Base-by-base conservation (phyloP, 2,329 filamentous ascomycete species). In the Neonectria coccinea region DNA sequence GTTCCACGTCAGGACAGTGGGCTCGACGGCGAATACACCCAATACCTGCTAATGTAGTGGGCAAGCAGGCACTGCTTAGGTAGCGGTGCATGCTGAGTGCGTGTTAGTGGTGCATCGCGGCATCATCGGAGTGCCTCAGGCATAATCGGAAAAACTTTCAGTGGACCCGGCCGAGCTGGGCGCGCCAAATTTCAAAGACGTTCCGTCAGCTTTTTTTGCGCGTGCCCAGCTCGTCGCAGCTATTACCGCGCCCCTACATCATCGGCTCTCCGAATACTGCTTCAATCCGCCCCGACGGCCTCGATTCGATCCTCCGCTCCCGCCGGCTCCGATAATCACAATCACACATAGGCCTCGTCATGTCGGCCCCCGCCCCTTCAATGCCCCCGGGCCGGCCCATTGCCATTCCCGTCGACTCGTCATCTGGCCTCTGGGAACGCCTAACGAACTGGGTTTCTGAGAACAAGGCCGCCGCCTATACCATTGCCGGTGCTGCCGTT, bases 381-480 rank as follows among this genome's bases (percentile, higher is more conserved):
- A 81, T 83, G 75, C 82, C 85, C 73, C 79, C 81, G 59, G 78
- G 79, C 67, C 79, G 77, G 65, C 79, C 80, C 65, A 78, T 80
- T 65, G 79, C 81, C 62, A 76, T 88, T 57, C 81, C 83, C 45
- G 79, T 88, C 72, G 81, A 86, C 62, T 79, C 83, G 70, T 86
- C 91, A 66, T 88, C 90, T 64, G 91, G 92, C 51, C 82, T 96
- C 60, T 97, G 94, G 94, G 93, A 97, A 80, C 91, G 94, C 75
- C 84, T 97, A 81, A 91, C 94, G 70, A 90, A 85, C 76, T 99
- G 96, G 95, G 94, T 92, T 14, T 92, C 94, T 2, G 95, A 98
- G 79, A 94, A 99, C 83, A 98, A 97, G 84, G 92, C 93, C 52
- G 87, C 95, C 59, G 94, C 97, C 68, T 99, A 97, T 82, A 97